A percentile compares a stretch with the other conserved stretches of the same genome.
Conservation (phyloP, 345 rosid species). For the Euphorbia tirucalli region DNA sequence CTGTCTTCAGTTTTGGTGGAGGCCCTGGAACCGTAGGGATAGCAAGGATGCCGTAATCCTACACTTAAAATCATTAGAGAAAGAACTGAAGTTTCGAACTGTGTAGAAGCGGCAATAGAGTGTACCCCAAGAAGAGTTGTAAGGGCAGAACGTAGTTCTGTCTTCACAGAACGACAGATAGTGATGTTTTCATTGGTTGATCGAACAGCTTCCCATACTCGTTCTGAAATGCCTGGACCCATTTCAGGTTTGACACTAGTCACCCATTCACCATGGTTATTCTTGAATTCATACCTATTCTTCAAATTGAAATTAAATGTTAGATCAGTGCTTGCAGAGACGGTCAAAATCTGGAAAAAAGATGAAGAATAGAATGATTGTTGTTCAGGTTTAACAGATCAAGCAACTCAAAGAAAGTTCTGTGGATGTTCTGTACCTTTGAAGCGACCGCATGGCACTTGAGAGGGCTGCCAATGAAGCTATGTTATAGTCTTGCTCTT, state of each 20-base stretch:
- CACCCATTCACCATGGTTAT: constrained; percentile 71
- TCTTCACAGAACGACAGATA: constrained; percentile 42
- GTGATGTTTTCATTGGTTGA: constrained; percentile 48
- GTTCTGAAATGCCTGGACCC: constrained; percentile 67
- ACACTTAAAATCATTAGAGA: background rate
- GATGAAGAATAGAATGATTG: background rate
- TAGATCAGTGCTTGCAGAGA: too few relatives aligned
- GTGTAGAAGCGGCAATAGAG: constrained; percentile 4
- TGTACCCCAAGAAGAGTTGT: constrained; percentile 66
- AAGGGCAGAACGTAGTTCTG: constrained; percentile 56
- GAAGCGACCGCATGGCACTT: constrained; percentile 62
- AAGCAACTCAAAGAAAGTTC: constrained; percentile 2
- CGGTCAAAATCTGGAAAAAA: background rate
- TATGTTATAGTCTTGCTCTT: constrained; percentile 39
- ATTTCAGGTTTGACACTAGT: constrained; percentile 58
- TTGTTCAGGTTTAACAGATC: background rate
- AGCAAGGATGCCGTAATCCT: constrained; percentile 68
- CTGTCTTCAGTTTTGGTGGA: constrained; percentile 70
- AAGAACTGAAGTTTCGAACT: background rate
- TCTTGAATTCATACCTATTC: constrained; percentile 77
- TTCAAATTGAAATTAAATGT: constrained; percentile 15
- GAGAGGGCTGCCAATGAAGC: constrained; percentile 80
- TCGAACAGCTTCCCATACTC: constrained; percentile 58
- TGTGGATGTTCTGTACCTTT: constrained; percentile 55
- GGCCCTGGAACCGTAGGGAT: constrained; percentile 80